Evolutionary conservation across 2,329 filamentous ascomycete genomes (phyloP), one percentile per base, ranked within the genome.

Genomic region (Epichloe aotearoae): DNA sequence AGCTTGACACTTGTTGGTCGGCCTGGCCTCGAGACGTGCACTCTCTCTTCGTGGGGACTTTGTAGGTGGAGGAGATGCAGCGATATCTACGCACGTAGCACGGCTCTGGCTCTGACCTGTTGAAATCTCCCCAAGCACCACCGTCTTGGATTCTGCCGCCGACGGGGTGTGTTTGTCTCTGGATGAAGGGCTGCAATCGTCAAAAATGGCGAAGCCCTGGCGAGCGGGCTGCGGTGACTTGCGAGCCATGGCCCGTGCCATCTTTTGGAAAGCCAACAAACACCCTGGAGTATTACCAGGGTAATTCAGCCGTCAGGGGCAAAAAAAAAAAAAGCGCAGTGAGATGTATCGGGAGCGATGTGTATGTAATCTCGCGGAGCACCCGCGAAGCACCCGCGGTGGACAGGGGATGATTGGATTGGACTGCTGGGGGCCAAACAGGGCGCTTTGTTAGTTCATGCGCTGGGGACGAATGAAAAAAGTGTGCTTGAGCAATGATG

Each of bases 1-100:
- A 23, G 45, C 34, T 43, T 55, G 54, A 19, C 47, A 10, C 40
- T 56, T 57, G 43, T 56, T 57, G 43, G 39, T 37, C 36, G 50
- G 26, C 26, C 52, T 50, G 34, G 53, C 42, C 41, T 58, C 54
- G 26, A 50, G 46, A 38, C 50, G 49, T 43, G 37, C 14, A 8
- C 39, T 17, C 5, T 34, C 39, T 37, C 41, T 42, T 38, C 38
- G 39, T 15, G 44, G 36, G 15, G 38, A 45, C 50, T 51, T 51
- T 46, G 36, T 40, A 46, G 37, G 34, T 36, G 47, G 41, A 47
- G 34, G 19, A 47, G 48, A 47, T 33, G 33, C 30, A 44, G 15
- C 15, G 8, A 15, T 20, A 19, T 37, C 23, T 26, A 33, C 23
- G 4, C 47, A 26, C 12, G 26, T 23, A 30, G 38, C 19, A 7